Evolutionary conservation across 1,284 basidiomycete genomes (phyloP).

Genomic region (Cutaneotrichosporon sp.): DNA sequence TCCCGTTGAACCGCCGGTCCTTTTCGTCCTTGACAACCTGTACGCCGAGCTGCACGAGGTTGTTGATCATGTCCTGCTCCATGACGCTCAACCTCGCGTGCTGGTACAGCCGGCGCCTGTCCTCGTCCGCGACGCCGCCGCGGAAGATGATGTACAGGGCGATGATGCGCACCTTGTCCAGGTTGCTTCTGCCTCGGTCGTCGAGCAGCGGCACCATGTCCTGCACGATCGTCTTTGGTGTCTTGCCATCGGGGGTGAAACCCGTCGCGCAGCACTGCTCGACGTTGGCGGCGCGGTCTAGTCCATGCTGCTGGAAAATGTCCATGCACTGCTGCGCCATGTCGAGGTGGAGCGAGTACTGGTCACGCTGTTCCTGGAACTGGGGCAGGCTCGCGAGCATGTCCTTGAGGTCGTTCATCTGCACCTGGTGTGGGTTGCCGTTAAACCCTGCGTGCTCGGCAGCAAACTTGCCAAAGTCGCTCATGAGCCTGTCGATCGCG

Average conservation of each 20-base stretch:
- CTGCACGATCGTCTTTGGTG: constrained; percentile 87
- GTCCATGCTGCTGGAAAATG: constrained; percentile 80
- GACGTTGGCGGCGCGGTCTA: constrained; percentile 79
- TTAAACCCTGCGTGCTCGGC: constrained; percentile 87
- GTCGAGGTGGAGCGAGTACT: constrained; percentile 93
- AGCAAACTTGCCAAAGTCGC: constrained; percentile 88
- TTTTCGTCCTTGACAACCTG: constrained; percentile 64
- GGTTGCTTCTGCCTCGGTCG: constrained; percentile 59
- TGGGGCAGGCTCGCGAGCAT: constrained; percentile 95
- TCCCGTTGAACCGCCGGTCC: constrained; percentile 56
- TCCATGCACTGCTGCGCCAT: constrained; percentile 98
- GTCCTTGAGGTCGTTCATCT: constrained; percentile 95
- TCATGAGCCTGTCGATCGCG: constrained; percentile 91
- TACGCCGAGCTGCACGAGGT: constrained; percentile 74
- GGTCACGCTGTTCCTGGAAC: constrained; percentile 88
- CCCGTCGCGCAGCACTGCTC: constrained; percentile 96
- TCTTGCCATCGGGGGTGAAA: constrained; percentile 77
- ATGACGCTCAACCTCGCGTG: constrained; percentile 84
- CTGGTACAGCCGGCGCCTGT: constrained; percentile 87
- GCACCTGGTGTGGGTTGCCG: constrained; percentile 56
- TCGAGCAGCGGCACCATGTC: constrained; percentile 98
- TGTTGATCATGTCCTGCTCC: constrained; percentile 93
- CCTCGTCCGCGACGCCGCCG: constrained; percentile 96
- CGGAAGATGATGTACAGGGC: constrained; percentile 92
- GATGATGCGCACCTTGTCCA: constrained; percentile 93